Evolutionary conservation across 2,329 filamentous ascomycete species (phyloP), one percentile per base, ranked within the genome.

Genomic region (Penicillium sp.): DNA sequence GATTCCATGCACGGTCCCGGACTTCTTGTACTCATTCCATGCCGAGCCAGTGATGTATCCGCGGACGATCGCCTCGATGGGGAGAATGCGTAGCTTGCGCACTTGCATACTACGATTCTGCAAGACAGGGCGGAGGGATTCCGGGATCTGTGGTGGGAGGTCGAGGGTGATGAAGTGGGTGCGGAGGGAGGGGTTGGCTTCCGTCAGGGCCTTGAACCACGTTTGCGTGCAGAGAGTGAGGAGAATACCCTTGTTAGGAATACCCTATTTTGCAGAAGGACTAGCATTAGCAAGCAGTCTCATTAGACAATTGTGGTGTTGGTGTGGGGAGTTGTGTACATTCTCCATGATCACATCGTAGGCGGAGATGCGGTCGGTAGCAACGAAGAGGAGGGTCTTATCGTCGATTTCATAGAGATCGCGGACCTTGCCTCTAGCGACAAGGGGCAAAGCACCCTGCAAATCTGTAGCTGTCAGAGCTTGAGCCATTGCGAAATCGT

Each of bases 281-380:
- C 6, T 4, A 35, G 73, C 65, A 25, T 61, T 17, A 62, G 54
- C 38, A 31, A 5, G 3, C 12, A 14, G 74, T 65, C 46, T 28
- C 41, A 25, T 9, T 42, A 47, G 38, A 41, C 9, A 46, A 26
- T 42, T 9, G 28, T 14, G 22, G 17, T 9, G 5, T 25, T n/a
- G 51, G 42, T 38, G 40, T n/a, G 47, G 81, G 75, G 16, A 82
- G 76, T 43, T 78, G 77, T 48, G 68, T 72, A 87, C 86, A 76
- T 94, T 97, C 67, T 84, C 78, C 81, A 96, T 86, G 65, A 96
- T 85, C 65, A 95, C 91, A 82, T 97, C 93, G 80, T 93, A 97
- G 53, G 94, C 94, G 25, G 91, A 96, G 73, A 97, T 94, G 63
- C 94, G 88, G 77, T 97, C 92, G 14, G 90, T 89, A 25, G 90